Evolutionary conservation across 345 rosid genomes (phyloP).

Genomic region (Salix koriyanagi): DNA sequence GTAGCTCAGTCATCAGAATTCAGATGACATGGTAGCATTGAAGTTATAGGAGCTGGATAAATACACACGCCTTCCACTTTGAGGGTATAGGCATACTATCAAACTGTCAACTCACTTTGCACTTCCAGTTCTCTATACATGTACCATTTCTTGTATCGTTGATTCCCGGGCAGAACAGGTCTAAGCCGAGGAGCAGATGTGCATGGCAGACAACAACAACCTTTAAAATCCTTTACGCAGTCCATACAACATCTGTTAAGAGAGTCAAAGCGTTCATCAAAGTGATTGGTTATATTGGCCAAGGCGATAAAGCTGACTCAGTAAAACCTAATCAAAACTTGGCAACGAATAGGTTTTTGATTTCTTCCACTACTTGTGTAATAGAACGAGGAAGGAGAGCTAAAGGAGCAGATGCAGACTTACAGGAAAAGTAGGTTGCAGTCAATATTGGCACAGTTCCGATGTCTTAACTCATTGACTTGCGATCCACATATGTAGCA

Average conservation of each 20-base stretch:
- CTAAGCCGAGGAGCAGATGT: slow-evolving; percentile 67
- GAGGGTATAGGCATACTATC: not conserved
- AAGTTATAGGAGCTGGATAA: not conserved
- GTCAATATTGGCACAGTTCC: slow-evolving; percentile 92
- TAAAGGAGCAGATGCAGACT: slow-evolving; percentile 27
- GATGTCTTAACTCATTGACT: slow-evolving; percentile 65
- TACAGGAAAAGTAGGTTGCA: slow-evolving; percentile 85
- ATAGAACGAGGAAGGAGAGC: not conserved
- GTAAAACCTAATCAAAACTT: not conserved
- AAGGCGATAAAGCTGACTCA: not conserved
- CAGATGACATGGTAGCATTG: not conserved
- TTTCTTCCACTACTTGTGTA: not conserved
- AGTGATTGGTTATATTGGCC: not conserved
- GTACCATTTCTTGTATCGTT: slow-evolving; percentile 87
- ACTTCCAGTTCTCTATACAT: slow-evolving; percentile 47
- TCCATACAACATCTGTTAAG: slow-evolving; percentile 59
- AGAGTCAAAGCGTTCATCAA: not conserved
- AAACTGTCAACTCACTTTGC: slow-evolving; percentile 23
- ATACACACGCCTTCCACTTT: too few species aligned
- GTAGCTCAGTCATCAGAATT: not conserved
- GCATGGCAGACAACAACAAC: slow-evolving; percentile 73
- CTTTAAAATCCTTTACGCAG: slow-evolving; percentile 53
- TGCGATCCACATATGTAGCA: slow-evolving; percentile 63
- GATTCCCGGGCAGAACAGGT: slow-evolving; percentile 67
- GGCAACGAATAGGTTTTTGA: too few species aligned